Evolutionary conservation across 257 asterid species (phyloP).

Genomic region (Fraxinus pennsylvanica): DNA sequence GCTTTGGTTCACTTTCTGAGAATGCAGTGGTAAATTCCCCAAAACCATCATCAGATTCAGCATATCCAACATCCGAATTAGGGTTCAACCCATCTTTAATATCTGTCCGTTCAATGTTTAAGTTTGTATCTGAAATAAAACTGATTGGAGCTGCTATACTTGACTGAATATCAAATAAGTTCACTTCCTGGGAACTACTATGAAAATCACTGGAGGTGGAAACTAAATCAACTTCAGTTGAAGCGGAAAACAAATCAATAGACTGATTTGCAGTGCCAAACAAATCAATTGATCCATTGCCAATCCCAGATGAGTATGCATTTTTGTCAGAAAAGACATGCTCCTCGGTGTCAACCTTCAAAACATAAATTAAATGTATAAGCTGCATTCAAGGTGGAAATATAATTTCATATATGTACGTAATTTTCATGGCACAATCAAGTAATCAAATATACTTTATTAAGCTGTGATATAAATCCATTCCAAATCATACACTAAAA

Average conservation of each 20-base stretch:
- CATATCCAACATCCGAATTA: conserved; percentile 29
- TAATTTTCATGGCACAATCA: conserved; percentile 10
- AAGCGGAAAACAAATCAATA: conserved; percentile 27
- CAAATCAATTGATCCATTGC: conserved; percentile 34
- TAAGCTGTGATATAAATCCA: not conserved
- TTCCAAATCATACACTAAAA: conserved; percentile 9
- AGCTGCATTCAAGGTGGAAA: conserved; percentile 34
- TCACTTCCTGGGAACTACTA: conserved; percentile 35
- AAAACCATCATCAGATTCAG: conserved; percentile 59
- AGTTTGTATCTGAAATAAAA: conserved; percentile 33
- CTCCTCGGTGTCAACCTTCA: conserved; percentile 50
- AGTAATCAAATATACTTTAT: conserved; percentile 1
- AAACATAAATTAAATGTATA: conserved; percentile 20
- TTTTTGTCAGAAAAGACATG: conserved; percentile 37
- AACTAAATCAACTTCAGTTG: conserved; percentile 43
- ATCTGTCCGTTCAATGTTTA: conserved; percentile 33
- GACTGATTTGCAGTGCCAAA: conserved; percentile 46
- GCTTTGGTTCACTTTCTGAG: conserved; percentile 42
- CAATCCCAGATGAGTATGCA: conserved; percentile 33
- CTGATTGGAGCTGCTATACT: conserved; percentile 31
- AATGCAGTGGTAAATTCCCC: conserved; percentile 66
- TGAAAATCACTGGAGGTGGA: conserved; percentile 41
- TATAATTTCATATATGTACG: conserved; percentile 13
- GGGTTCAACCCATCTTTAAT: conserved; percentile 27
- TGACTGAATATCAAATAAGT: conserved; percentile 38